Evolutionary conservation across 768 basidiomycete genomes (phyloP).

Genomic region (Mrakia frigida): DNA sequence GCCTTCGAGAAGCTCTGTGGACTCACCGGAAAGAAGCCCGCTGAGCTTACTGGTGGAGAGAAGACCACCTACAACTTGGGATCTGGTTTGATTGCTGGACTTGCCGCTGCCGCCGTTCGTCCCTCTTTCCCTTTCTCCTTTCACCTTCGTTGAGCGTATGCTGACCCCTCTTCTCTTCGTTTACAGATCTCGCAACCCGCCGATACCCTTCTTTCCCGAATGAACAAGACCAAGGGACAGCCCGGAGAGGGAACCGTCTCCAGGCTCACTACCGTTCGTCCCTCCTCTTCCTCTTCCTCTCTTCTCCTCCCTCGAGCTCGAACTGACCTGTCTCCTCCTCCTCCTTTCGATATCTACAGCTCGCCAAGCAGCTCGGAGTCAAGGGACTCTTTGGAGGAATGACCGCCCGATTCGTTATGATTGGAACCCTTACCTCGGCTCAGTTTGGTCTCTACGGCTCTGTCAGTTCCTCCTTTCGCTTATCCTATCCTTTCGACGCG

Average conservation of each 20-base stretch:
- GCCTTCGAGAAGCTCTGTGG: constrained; percentile 87
- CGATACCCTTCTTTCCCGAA: constrained; percentile 85
- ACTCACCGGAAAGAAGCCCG: constrained; percentile 64
- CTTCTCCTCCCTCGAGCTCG: not conserved
- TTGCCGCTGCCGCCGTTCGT: constrained; percentile 65
- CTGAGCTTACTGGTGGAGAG: constrained; percentile 57
- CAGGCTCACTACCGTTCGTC: constrained; percentile 37
- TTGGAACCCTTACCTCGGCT: constrained; percentile 48
- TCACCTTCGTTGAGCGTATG: not conserved
- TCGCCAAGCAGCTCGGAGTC: constrained; percentile 47
- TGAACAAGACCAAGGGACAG: constrained; percentile 67
- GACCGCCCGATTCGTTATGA: constrained; percentile 46
- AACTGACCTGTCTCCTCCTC: not conserved
- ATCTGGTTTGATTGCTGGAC: constrained; percentile 91
- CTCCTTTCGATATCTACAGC: constrained; percentile 25
- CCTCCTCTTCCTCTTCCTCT: not conserved
- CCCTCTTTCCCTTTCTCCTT: not conserved
- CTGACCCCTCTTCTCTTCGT: constrained; percentile 33
- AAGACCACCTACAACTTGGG: constrained; percentile 68
- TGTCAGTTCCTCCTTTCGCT: not conserved
- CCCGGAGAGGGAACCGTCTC: constrained; percentile 47
- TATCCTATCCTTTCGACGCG: not conserved
- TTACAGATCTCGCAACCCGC: constrained; percentile 80
- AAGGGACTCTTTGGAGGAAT: constrained; percentile 49
- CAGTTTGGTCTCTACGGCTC: constrained; percentile 47